These are phyloP conservation scores for Kwoniella sp. DNA, from an alignment of 768 basidiomycete genomes.

Conservation along the genomic window DNA sequence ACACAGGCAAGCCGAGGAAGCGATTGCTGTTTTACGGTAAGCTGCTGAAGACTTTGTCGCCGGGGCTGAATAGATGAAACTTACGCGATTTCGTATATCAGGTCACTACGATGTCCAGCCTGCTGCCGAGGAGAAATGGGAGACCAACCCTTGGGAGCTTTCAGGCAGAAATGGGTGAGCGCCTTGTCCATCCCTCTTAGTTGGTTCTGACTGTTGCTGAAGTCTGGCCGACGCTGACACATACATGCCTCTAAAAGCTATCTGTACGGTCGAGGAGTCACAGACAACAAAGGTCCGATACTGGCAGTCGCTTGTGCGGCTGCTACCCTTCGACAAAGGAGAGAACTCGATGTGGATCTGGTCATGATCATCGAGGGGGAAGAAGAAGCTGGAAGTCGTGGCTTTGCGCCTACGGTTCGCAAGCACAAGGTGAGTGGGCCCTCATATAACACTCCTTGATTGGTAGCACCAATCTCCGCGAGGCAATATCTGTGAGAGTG, in stretches of 20 bases:
- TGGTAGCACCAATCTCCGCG: neutral
- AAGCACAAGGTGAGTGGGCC: constrained; percentile 70
- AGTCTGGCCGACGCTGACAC: neutral
- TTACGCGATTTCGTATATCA: no score
- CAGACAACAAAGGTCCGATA: constrained; percentile 95
- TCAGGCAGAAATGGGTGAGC: constrained; percentile 81
- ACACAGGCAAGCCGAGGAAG: constrained; percentile 68
- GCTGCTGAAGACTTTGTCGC: constrained; percentile 28
- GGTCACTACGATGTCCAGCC: constrained; percentile 96
- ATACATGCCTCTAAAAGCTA: constrained; percentile 31
- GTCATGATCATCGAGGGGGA: constrained; percentile 94
- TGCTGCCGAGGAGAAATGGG: constrained; percentile 74
- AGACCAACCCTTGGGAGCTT: constrained; percentile 78
- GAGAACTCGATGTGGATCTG: constrained; percentile 80
- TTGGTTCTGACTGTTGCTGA: no score
- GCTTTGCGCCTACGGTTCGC: constrained; percentile 76
- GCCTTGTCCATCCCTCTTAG: neutral
- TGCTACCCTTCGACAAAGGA: constrained; percentile 71
- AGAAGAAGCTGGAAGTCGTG: constrained; percentile 89
- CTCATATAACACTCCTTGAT: neutral
- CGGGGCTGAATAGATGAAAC: constrained; percentile 5
- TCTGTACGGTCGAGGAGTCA: constrained; percentile 63
- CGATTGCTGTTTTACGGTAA: constrained; percentile 81
- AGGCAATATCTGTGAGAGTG: no score
- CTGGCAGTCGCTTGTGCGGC: constrained; percentile 88